phyloP scores from a whole-genome alignment of 768 basidiomycete genomes.

The Tricholoma flavovirens region DNA sequence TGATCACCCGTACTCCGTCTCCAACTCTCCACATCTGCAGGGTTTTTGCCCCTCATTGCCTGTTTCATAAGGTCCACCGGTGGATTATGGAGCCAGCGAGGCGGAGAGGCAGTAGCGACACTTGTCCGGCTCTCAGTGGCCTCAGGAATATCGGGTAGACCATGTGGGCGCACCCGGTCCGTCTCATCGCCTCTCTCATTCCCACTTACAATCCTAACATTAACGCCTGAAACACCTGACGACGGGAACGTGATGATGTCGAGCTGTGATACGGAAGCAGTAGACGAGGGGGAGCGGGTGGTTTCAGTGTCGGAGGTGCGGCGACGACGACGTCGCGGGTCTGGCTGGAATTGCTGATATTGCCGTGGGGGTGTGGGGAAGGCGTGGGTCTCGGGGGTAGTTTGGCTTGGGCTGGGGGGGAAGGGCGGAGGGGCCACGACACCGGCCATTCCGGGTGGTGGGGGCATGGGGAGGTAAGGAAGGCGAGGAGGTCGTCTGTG shows the following conservation, averaged over 20 bases:
- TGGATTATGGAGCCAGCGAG: constrained; percentile 6
- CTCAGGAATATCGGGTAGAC: constrained; percentile 17
- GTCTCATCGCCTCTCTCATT: constrained; percentile 1
- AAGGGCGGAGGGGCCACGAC: not conserved
- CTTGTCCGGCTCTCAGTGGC: constrained; percentile 11
- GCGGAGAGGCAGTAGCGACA: constrained; percentile 10
- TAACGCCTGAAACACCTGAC: not conserved
- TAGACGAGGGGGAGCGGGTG: constrained; percentile 8
- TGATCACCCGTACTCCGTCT: constrained; percentile 6
- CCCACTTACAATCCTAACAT: not conserved
- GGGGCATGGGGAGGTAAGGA: constrained; percentile 14
- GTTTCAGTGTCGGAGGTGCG: constrained; percentile 12
- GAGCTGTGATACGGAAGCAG: constrained; percentile 9
- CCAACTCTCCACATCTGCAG: constrained; percentile 7
- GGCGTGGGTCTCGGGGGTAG: constrained; percentile 1
- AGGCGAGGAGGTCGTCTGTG: constrained; percentile 2
- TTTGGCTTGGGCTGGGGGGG: constrained; percentile 6
- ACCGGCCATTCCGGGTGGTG: constrained; percentile 10
- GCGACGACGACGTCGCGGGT: constrained; percentile 2
- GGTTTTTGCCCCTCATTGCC: not conserved
- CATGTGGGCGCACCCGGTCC: not conserved
- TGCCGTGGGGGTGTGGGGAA: not conserved
- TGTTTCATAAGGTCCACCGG: constrained; percentile 1
- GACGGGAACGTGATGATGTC: constrained; percentile 14
- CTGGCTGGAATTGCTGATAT: constrained; percentile 15